Base-by-base conservation (phyloP, 352 stramenopile species). In the Pythium myriotylum region DNA sequence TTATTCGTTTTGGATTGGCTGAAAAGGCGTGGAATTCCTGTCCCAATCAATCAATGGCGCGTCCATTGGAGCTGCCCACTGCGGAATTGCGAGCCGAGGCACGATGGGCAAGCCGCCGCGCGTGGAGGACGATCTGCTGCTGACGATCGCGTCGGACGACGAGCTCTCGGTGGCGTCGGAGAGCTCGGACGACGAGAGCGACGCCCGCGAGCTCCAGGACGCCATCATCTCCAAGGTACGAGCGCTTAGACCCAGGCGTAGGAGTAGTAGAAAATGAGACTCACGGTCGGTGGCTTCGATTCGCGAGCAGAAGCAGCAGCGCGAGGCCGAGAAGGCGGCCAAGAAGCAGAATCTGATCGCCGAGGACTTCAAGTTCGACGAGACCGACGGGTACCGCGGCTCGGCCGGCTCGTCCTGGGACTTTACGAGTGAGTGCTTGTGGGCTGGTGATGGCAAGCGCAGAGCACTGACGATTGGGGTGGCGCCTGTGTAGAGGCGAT, bases 111-210 rank as follows among this genome's bases (percentile, higher is more conserved):
- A 76, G 65, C 55, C 64, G 40, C 46, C 62, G 62, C 65, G 65
- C 32, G 67, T 65, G 54, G 57, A 73, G 22, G 82, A 93, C 48
- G 84, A 92, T 55, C 72, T 96, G 65, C 75, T 96, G 67, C 93
- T 94, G 86, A 96, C 87, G 54, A 93, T 96, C 62, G 86, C 85
- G 67, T 96, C 85, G 4, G 85, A 94, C 52, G 87, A 93, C 3
- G 87, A 96, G 67, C 51, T 93, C 23, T 89, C 83, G 22, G 70
- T 84, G 19, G 73, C 81, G 14, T 81, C 93, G 54, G 80, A 89
- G 19, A 93, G 83, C 59, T 91, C 79, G 54, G 86, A 92, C 41
- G 79, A 87, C 51, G 77, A 84, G 68, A 27, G 63, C 9, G 72
- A 80, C 47, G 43, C 77, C 19, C 52, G 66, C 19, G 51, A 64